These are phyloP conservation scores for Penicillium sp. DNA, from an alignment of 2,329 filamentous ascomycete genomes.

Conservation along the genomic window DNA sequence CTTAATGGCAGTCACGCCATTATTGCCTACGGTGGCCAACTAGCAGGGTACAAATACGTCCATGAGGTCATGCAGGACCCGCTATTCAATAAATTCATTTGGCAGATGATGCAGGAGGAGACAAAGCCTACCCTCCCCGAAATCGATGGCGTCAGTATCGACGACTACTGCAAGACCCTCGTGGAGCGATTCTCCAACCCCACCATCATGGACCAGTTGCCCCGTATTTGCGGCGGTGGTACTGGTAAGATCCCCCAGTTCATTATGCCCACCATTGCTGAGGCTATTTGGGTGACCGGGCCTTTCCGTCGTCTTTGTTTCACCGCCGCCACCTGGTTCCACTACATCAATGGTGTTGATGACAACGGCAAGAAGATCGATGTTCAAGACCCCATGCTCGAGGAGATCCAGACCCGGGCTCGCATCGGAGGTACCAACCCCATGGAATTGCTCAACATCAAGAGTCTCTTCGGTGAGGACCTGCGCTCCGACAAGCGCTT, in stretches of 20 bases:
- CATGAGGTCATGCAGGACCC: slow-evolving; percentile 56
- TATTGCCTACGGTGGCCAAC: slow-evolving; percentile 53
- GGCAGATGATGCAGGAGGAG: slow-evolving; percentile 58
- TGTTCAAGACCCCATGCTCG: slow-evolving; percentile 51
- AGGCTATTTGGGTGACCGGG: slow-evolving; percentile 46
- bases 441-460: slow-evolving; percentile 45
- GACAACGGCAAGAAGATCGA: slow-evolving; percentile 45
- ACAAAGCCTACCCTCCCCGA: slow-evolving; percentile 54
- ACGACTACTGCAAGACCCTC: slow-evolving; percentile 55
- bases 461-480: slow-evolving; percentile 54
- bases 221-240: slow-evolving; percentile 53
- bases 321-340: slow-evolving; percentile 53
- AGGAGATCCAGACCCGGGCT: slow-evolving; percentile 50
- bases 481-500: slow-evolving; percentile 52
- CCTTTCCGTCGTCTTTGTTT: slow-evolving; percentile 52
- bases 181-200: slow-evolving; percentile 59
- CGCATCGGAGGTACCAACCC: slow-evolving; percentile 47
- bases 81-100: slow-evolving; percentile 49
- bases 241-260: slow-evolving; percentile 56
- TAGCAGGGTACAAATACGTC: slow-evolving; percentile 56
- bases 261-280: slow-evolving; percentile 41
- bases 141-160: slow-evolving; percentile 53
- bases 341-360: slow-evolving; percentile 52
- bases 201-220: slow-evolving; percentile 57
- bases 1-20: slow-evolving; percentile 57